A percentile compares a stretch with the other conserved stretches of the same genome.
These are phyloP conservation scores for Grosmannia clavigera DNA, from an alignment of 2,329 filamentous ascomycete species.

Conservation along the genomic window DNA sequence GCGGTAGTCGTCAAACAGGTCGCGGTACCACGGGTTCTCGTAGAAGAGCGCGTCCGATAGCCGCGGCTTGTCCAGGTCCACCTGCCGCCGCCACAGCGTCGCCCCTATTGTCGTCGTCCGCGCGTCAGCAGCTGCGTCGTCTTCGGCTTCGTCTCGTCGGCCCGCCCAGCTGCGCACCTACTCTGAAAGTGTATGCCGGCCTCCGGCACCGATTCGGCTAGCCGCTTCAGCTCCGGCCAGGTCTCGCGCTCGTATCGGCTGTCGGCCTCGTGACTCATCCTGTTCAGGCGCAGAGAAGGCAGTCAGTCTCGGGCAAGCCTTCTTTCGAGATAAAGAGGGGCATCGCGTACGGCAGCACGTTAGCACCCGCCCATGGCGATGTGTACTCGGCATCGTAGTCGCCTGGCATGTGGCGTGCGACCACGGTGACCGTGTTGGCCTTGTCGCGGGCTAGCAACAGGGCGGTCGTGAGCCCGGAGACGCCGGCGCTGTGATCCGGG, in stretches of 20 bases:
- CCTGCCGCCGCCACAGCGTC: conserved; percentile 41
- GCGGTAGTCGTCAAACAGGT: conserved; percentile 59
- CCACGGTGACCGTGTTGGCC: conserved; percentile 26
- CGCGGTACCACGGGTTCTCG: conserved; percentile 60
- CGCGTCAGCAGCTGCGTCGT: background rate
- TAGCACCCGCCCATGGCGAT: conserved; percentile 80
- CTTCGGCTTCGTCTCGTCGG: background rate
- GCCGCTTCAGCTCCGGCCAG: conserved; percentile 47
- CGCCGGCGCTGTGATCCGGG: conserved; percentile 27
- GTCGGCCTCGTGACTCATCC: conserved; percentile 29
- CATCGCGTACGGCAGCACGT: conserved; percentile 55
- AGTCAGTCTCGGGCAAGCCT: background rate
- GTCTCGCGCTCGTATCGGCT: conserved; percentile 50
- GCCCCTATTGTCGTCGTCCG: conserved; percentile 24
- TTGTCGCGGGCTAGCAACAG: conserved; percentile 32
- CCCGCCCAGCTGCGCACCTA: conserved; percentile 15
- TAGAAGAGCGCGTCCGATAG: conserved; percentile 52
- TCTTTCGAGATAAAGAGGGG: background rate
- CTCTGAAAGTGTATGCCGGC: conserved; percentile 72
- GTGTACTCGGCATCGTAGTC: conserved; percentile 88
- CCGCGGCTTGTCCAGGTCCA: conserved; percentile 44
- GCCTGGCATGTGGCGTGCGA: conserved; percentile 78
- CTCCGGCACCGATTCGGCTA: conserved; percentile 53
- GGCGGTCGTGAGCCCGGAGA: conserved; percentile 38
- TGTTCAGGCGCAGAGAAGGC: conserved; percentile 13